phyloP scores from a whole-genome alignment of 345 rosid genomes.

The Populus pruinosa region DNA sequence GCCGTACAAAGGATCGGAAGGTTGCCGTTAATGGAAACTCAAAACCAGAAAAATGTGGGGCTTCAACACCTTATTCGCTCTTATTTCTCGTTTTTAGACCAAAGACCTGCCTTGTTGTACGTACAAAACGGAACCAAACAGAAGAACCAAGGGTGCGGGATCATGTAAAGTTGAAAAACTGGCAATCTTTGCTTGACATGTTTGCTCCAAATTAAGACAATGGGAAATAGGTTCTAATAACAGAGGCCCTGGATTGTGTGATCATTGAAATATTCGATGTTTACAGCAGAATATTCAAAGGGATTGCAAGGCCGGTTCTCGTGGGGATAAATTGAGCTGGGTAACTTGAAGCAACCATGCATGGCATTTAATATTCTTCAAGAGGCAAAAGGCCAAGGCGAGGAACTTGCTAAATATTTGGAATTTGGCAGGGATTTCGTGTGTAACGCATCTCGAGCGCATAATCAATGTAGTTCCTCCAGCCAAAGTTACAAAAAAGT shows the following conservation, averaged over 20 bases:
- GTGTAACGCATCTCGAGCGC: constrained; percentile 49
- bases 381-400: constrained; percentile 46
- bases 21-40: constrained; percentile 41
- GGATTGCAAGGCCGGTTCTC: constrained; percentile 39
- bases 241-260: constrained; percentile 75
- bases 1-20: constrained; percentile 48
- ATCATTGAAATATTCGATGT: constrained; percentile 55
- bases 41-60: constrained; percentile 37
- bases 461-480: constrained; percentile 33
- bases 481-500: background rate
- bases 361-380: constrained; percentile 50
- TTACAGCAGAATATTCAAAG: constrained; percentile 56
- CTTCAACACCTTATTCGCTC: constrained; percentile 46
- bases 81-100: constrained; percentile 67
- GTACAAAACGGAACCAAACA: constrained; percentile 16
- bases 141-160: constrained; percentile 36
- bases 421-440: constrained; percentile 47
- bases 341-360: constrained; percentile 39
- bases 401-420: constrained; percentile 43
- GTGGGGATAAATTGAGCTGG: constrained; percentile 35
- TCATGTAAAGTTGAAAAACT: constrained; percentile 42
- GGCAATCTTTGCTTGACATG: constrained; percentile 54
- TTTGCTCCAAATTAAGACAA: constrained; percentile 66
- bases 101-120: constrained; percentile 38
- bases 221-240: constrained; percentile 44